Evolutionary conservation across 2,329 filamentous ascomycete genomes (phyloP), one percentile per base, ranked within the genome.

Genomic region (Myrmaecium sp.): DNA sequence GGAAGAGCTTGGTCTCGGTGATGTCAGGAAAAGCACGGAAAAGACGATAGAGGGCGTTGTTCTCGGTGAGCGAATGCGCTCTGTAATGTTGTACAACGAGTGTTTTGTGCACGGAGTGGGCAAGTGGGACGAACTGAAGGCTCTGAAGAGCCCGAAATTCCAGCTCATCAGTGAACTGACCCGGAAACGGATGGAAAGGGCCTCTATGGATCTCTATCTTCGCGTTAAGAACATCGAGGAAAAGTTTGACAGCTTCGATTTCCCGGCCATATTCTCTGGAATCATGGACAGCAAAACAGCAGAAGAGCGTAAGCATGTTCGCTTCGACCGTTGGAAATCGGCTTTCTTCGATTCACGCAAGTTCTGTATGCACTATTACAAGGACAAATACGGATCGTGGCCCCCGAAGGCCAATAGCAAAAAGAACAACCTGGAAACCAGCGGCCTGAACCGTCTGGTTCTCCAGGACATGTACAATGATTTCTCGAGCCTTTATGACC

Each of bases 31-130:
- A 32, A 92, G 80, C 46, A 68, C 76, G 14, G 82, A 93, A 44
- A 91, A 89, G 61, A 93, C 80, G 0, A 62, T 95, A 14, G 82
- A 95, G 51, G 79, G 75, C 0, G 64, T 95, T 24, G 66, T 95
- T n/a, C 60, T 98, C 7, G 84, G 80, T 30, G 86, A 98, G 54
- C 69, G 69, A 19, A 79, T 95, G 72, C 74, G 74, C 31, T 92
- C 69, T 25, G 69, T 75, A 41, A 65, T 74, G 5, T 64, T 98
- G 3, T 95, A 92, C 53, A 81, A 80, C 31, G 83, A 94, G 50
- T 82, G 81, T 0, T 95, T 94, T 43, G 73, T 83, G 4, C 89
- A 95, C 49, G 82, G 75, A 1, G 82, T 80, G 6, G 89, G 86
- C 26, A 91, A 89, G 51, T 81, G 66, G 35, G 62, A 86, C 32